Conservation (phyloP, 768 basidiomycete genomes). For the Pulveroboletus sp. region DNA sequence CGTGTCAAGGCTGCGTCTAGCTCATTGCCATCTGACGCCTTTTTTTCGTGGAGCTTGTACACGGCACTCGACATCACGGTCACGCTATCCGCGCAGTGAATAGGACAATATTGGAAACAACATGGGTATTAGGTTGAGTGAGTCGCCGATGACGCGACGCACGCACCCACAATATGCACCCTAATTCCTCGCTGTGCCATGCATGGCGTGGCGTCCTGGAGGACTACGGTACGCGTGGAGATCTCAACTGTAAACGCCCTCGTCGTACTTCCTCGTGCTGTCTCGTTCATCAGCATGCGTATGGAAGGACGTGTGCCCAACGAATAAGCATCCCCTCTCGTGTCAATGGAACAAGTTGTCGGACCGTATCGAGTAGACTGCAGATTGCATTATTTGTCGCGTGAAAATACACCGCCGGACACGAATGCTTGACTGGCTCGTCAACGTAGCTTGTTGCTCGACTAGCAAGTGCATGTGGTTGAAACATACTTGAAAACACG, state of each 20-base stretch:
- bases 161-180: slow-evolving; percentile 12
- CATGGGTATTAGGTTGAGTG: slow-evolving; percentile 42
- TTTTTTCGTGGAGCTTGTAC: not conserved
- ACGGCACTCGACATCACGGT: not conserved
- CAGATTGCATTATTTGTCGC: too few species aligned
- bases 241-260: too few species aligned
- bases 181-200: slow-evolving; percentile 37
- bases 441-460: too few species aligned
- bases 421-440: too few species aligned
- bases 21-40: not conserved
- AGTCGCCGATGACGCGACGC: slow-evolving; percentile 17
- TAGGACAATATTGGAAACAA: slow-evolving; percentile 70
- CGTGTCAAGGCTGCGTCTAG: too few species aligned
- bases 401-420: too few species aligned
- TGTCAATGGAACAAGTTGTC: too few species aligned
- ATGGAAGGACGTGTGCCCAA: slow-evolving; percentile 34
- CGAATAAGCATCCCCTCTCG: too few species aligned
- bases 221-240: slow-evolving; percentile 28
- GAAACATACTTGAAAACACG: not conserved
- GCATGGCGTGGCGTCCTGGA: slow-evolving; percentile 44
- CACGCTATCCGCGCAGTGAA: slow-evolving; percentile 59
- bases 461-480: too few species aligned
- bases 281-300: slow-evolving; percentile 20
- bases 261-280: slow-evolving; percentile 16
- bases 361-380: too few species aligned